Conservation (phyloP, 2,329 filamentous ascomycete species). For the Cordyceps javanica region DNA sequence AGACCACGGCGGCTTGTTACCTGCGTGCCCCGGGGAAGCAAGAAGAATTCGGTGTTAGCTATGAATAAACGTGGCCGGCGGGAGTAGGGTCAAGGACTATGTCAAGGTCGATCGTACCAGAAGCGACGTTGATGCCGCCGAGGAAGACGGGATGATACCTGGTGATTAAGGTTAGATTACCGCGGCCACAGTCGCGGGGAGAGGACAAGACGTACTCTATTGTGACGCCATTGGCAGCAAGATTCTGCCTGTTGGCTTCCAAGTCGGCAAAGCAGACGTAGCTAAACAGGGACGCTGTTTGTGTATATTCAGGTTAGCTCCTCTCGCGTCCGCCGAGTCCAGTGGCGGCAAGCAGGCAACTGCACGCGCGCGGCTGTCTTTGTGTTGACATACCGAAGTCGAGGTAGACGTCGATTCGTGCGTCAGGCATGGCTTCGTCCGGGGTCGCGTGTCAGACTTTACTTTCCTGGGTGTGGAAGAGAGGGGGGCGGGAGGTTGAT, state of each 20-base stretch:
- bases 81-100: neutral
- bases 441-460: no score
- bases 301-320: neutral
- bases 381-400: slow-evolving; percentile 52
- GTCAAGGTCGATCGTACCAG: slow-evolving; percentile 34
- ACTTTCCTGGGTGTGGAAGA: no score
- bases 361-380: slow-evolving; percentile 2
- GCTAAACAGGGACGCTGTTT: slow-evolving; percentile 57
- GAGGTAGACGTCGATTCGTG: slow-evolving; percentile 59
- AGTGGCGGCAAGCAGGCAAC: neutral
- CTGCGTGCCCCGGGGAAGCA: slow-evolving; percentile 29
- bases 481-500: no score
- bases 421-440: slow-evolving; percentile 46
- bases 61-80: no score
- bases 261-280: slow-evolving; percentile 54
- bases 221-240: slow-evolving; percentile 53
- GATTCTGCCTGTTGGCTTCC: slow-evolving; percentile 44
- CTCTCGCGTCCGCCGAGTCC: neutral
- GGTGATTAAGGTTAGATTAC: neutral
- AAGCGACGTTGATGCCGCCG: slow-evolving; percentile 56
- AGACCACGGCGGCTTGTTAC: slow-evolving; percentile 70
- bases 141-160: slow-evolving; percentile 70
- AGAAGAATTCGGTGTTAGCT: neutral
- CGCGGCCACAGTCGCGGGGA: neutral
- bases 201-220: slow-evolving; percentile 50